Percentiles rank a stretch among this genome's conserved stretches.
Conservation (phyloP, 257 asterid species). For the Solanum rostratum region DNA sequence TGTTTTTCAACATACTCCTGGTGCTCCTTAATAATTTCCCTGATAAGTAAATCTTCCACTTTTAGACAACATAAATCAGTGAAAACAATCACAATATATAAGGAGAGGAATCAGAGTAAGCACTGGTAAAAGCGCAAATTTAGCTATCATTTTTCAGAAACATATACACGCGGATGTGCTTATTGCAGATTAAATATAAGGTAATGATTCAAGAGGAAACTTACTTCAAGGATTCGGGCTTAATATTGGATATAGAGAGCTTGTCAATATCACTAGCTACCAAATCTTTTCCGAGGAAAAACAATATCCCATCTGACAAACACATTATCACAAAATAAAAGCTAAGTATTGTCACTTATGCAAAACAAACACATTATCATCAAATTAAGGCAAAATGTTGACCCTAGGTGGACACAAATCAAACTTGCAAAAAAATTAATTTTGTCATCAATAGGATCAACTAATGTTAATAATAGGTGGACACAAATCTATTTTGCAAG, state of each 20-base stretch:
- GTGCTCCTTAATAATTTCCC: background rate
- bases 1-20: background rate
- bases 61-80: background rate
- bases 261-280: conserved; percentile 84
- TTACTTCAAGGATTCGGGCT: conserved; percentile 68
- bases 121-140: background rate
- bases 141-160: background rate
- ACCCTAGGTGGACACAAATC: too few species aligned
- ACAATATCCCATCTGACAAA: conserved; percentile 62
- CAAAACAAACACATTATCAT: too few species aligned
- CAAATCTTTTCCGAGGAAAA: conserved; percentile 63
- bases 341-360: too few species aligned
- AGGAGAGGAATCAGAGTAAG: background rate
- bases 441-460: too few species aligned
- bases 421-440: too few species aligned
- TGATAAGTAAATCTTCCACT: background rate
- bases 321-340: too few species aligned
- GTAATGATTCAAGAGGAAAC: conserved; percentile 9
- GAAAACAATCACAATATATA: background rate
- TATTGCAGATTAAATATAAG: background rate
- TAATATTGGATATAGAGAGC: conserved; percentile 91
- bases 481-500: too few species aligned
- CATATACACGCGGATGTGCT: background rate
- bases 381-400: too few species aligned
- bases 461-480: too few species aligned